Percentiles rank a stretch among this genome's conserved stretches.
These are phyloP conservation scores for Pilasporangium apinafurcum DNA, from an alignment of 352 stramenopile species.

Conservation along the genomic window DNA sequence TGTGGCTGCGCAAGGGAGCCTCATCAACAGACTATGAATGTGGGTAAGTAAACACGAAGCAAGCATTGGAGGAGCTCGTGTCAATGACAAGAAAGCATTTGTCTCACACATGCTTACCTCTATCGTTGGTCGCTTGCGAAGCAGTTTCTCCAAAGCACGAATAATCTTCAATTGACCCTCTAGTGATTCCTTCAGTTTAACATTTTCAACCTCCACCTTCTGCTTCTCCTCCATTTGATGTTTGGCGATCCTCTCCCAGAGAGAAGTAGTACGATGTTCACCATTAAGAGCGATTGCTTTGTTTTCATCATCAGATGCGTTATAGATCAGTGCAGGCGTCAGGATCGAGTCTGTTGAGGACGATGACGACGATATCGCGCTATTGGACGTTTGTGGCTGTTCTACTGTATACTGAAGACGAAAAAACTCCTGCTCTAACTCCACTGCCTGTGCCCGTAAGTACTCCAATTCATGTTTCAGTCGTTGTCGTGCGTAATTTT, in stretches of 20 bases:
- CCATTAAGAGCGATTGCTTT: not conserved
- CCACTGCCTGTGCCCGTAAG: constrained; percentile 11
- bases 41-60: not conserved
- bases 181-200: constrained; percentile 12
- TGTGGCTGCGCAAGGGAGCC: not conserved
- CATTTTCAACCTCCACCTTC: constrained; percentile 26
- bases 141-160: constrained; percentile 14
- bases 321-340: too few species aligned
- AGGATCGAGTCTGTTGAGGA: too few species aligned
- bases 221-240: constrained; percentile 24
- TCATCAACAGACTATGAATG: not conserved
- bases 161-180: constrained; percentile 24
- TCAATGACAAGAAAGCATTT: not conserved
- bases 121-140: constrained; percentile 12
- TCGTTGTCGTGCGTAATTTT: constrained; percentile 31
- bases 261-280: not conserved
- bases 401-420: not conserved
- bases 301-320: not conserved
- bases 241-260: constrained; percentile 31
- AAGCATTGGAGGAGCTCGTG: not conserved
- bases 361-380: too few species aligned
- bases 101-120: constrained; percentile 1
- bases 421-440: not conserved
- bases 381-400: too few species aligned
- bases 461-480: constrained; percentile 19